phyloP scores from a whole-genome alignment of 2,329 filamentous ascomycete species.

The Aspergillus luchuensis region DNA sequence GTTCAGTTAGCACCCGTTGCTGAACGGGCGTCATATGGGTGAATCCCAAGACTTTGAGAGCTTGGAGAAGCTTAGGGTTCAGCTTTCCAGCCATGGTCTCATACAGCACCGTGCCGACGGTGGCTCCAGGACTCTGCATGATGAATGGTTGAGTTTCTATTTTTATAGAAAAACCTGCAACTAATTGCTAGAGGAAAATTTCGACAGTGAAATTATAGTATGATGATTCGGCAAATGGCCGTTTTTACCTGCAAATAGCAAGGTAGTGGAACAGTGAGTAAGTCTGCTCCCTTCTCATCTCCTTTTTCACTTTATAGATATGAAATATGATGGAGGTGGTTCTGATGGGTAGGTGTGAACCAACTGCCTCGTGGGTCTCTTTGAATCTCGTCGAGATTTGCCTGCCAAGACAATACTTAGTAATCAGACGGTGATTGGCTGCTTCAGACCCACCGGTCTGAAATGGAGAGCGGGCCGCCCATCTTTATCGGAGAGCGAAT shows the following conservation, averaged over 20 bases:
- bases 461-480: too few relatives aligned
- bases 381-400: too few relatives aligned
- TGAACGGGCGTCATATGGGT: constrained; percentile 57
- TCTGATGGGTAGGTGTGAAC: too few relatives aligned
- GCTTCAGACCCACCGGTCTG: too few relatives aligned
- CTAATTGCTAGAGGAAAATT: background rate
- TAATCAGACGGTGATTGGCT: too few relatives aligned
- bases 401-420: too few relatives aligned
- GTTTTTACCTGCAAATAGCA: background rate
- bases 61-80: constrained; percentile 36
- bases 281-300: background rate
- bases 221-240: background rate
- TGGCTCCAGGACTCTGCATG: constrained; percentile 13
- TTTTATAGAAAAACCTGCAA: background rate
- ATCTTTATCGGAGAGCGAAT: constrained; percentile 1
- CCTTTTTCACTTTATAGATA: background rate
- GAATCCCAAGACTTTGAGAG: constrained; percentile 37
- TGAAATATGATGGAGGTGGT: background rate
- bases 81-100: constrained; percentile 38
- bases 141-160: background rate
- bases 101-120: constrained; percentile 31
- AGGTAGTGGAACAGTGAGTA: background rate
- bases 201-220: background rate
- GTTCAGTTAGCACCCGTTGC: constrained; percentile 54
- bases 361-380: too few relatives aligned